These are phyloP conservation scores for Byssothecium circinans DNA, from an alignment of 2,329 filamentous ascomycete species.

Conservation along the genomic window DNA sequence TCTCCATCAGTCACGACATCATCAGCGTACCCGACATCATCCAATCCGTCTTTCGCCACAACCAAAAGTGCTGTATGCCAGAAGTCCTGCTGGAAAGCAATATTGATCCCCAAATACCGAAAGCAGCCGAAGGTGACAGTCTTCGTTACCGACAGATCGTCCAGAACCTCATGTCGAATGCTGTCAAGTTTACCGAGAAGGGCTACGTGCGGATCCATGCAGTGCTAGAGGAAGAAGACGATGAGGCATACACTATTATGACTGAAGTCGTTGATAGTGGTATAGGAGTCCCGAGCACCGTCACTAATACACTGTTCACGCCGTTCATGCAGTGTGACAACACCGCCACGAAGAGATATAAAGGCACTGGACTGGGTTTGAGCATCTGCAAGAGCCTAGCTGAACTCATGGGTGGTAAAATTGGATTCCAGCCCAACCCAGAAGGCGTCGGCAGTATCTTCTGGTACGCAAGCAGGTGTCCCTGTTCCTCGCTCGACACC, in stretches of 20 bases:
- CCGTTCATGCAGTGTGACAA: conserved; percentile 61
- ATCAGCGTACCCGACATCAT: conserved; percentile 53
- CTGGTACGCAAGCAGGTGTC: conserved; percentile 6
- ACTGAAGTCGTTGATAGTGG: conserved; percentile 58
- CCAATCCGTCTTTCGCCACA: conserved; percentile 54
- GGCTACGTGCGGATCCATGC: conserved; percentile 55
- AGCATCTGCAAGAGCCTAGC: conserved; percentile 61
- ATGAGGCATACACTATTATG: conserved; percentile 50
- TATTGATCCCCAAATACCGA: conserved; percentile 53
- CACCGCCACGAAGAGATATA: conserved; percentile 56
- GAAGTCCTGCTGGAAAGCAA: conserved; percentile 51
- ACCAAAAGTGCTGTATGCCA: conserved; percentile 51
- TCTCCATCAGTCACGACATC: conserved; percentile 58
- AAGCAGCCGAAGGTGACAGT: conserved; percentile 58
- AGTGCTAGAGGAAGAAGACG: conserved; percentile 46
- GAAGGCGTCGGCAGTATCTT: conserved; percentile 50
- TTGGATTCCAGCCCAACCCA: conserved; percentile 53
- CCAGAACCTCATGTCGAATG: conserved; percentile 64
- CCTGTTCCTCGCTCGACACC: conserved; percentile 22
- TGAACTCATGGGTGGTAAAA: conserved; percentile 59
- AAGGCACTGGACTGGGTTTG: conserved; percentile 60
- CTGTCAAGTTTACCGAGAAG: conserved; percentile 63
- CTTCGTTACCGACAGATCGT: conserved; percentile 63
- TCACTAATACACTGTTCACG: conserved; percentile 54
- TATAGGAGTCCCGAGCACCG: conserved; percentile 54